Conservation (phyloP, 1,284 basidiomycete genomes). For the Cryptococcus deneoformans region DNA sequence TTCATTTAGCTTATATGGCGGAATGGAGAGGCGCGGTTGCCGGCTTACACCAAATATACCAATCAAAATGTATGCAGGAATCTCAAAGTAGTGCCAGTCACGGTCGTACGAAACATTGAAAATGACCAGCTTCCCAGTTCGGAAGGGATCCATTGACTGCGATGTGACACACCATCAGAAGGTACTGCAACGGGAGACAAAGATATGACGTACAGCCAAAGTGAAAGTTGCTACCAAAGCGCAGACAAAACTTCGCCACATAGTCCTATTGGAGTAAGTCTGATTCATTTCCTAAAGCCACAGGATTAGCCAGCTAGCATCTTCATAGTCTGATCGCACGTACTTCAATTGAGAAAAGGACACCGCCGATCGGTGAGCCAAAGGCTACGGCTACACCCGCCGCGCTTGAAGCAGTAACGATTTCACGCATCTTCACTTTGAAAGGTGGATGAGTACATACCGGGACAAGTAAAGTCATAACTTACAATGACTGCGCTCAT, state of each 20-base stretch:
- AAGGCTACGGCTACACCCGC: constrained; percentile 98
- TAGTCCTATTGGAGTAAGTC: constrained; percentile 92
- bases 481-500: constrained; percentile 80
- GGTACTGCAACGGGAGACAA: constrained; percentile 1
- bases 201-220: constrained; percentile 66
- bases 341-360: constrained; percentile 74
- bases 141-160: constrained; percentile 95
- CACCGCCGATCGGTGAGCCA: constrained; percentile 94
- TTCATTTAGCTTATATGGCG: neutral
- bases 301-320: neutral
- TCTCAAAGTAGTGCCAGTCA: constrained; percentile 99
- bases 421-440: constrained; percentile 89
- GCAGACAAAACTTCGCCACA: constrained; percentile 98
- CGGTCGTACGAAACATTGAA: constrained; percentile 98
- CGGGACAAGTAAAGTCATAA: neutral
- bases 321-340: constrained; percentile 7
- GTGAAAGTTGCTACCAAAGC: constrained; percentile 96
- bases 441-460: neutral
- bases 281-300: constrained; percentile 90
- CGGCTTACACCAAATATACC: constrained; percentile 86
- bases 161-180: neutral
- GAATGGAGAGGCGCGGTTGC: neutral
- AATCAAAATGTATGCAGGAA: constrained; percentile 89
- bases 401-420: constrained; percentile 92
- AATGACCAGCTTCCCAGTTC: constrained; percentile 95